Evolutionary conservation across 2,329 filamentous ascomycete species (phyloP), one percentile per base, ranked within the genome.

Genomic region (Pseudogymnoascus sp.): DNA sequence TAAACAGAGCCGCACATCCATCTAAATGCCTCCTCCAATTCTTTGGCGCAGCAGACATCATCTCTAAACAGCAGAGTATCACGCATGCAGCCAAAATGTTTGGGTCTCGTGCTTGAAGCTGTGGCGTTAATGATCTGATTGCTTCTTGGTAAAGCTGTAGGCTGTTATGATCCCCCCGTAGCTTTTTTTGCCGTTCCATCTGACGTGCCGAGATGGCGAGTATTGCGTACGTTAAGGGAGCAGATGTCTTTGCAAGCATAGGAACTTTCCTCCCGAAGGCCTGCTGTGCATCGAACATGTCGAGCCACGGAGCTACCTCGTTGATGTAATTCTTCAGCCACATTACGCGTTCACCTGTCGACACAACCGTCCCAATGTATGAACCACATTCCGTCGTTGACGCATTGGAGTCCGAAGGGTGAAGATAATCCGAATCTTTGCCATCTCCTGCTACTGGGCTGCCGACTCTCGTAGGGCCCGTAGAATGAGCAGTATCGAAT

Each of bases 221-320:
- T 28, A 84, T 77, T 0, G 80, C 80, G 64, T 81, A 81, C 2
- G 78, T 71, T 2, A 84, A 66, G 23, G 78, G 73, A 0, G 77
- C 73, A 25, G 78, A 79, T 21, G 72, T 74, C 49, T 77, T 77
- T 0, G 81, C 80, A 28, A 84, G 71, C 1, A 80, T 71, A 0
- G 82, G 79, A 2, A 85, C 73, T 8, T 80, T 76, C 1, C 80
- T 77, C 16, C 80, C 79, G 67, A 85, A 85, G 43, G 79, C 78
- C 12, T 79, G 78, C 11, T 79, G 73, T 25, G 75, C 75, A 64
- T 85, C 82, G 60, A 84, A 84, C 71, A 84, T 85, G 67, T 85
- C 83, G 3, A 85, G 77, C 78, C 78, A 81, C 12, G 77, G 77
- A 2, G 81, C 81, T 42, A 83, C 78, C 63, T 83, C 77, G 1